phyloP scores from a whole-genome alignment of 2,329 filamentous ascomycete species.

The Setomelanomma holmii region DNA sequence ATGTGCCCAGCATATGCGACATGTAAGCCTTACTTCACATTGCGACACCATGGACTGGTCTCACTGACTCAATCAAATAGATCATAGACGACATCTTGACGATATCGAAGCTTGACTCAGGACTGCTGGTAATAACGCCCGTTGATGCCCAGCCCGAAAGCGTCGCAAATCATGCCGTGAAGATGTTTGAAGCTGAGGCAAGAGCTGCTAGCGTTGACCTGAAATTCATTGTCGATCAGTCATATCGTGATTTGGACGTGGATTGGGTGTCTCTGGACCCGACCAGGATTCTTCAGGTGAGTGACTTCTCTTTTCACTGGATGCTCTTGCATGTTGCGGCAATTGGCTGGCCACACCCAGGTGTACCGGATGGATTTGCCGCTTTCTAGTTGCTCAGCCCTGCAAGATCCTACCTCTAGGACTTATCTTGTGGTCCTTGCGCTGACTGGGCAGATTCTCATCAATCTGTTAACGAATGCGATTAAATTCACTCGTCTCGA shows the following conservation, averaged over 20 bases:
- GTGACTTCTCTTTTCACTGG: background rate
- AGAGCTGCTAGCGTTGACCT: constrained; percentile 38
- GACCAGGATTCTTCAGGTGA: constrained; percentile 49
- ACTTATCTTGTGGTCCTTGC: background rate
- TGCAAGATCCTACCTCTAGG: no score
- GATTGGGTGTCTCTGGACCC: constrained; percentile 53
- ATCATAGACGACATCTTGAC: constrained; percentile 58
- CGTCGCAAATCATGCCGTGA: constrained; percentile 41
- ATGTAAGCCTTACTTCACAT: no score
- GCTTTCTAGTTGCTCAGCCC: no score
- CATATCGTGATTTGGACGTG: constrained; percentile 45
- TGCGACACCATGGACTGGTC: no score
- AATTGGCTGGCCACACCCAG: no score
- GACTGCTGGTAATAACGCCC: constrained; percentile 51
- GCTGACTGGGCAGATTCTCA: constrained; percentile 28
- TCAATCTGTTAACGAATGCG: constrained; percentile 52
- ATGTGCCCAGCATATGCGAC: constrained; percentile 55
- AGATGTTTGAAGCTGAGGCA: constrained; percentile 49
- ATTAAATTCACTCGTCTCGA: constrained; percentile 54
- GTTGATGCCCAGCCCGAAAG: constrained; percentile 46
- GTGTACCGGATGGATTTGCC: no score
- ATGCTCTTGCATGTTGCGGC: no score
- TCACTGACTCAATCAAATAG: no score
- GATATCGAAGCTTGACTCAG: constrained; percentile 54
- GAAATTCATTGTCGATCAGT: constrained; percentile 41